Percentiles rank a stretch among this genome's conserved stretches.
These are phyloP conservation scores for sunflower (Helianthus annuus) DNA, from an alignment of 129 eudicot species.

Conservation along the genomic window HanXRQr2.0-SUNRISE NC_035448.2:194535509-194536008, in stretches of 20 bases:
- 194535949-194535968: constrained; percentile 71
- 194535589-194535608: constrained; percentile 54
- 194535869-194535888: constrained; percentile 64
- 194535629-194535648: constrained; percentile 57
- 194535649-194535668: constrained; percentile 59
- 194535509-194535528: constrained; percentile 50
- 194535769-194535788: constrained; percentile 60
- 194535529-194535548: constrained; percentile 59
- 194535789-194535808: constrained; percentile 60
- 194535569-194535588: constrained; percentile 69
- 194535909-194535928: constrained; percentile 58
- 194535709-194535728: constrained; percentile 65
- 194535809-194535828: constrained; percentile 86
- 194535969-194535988: constrained; percentile 77
- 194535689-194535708: constrained; percentile 63
- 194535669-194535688: constrained; percentile 49
- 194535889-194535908: constrained; percentile 69
- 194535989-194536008: constrained; percentile 65
- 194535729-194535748: constrained; percentile 70
- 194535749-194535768: constrained; percentile 62
- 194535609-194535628: constrained; percentile 46
- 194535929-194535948: constrained; percentile 69
- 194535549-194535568: constrained; percentile 72
- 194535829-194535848: constrained; percentile 60
- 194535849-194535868: constrained; percentile 57